A percentile compares a stretch with the other conserved stretches of the same genome.
These are phyloP conservation scores for Teratosphaeriaceae sp. DNA, from an alignment of 2,329 filamentous ascomycete genomes.

Conservation along the genomic window DNA sequence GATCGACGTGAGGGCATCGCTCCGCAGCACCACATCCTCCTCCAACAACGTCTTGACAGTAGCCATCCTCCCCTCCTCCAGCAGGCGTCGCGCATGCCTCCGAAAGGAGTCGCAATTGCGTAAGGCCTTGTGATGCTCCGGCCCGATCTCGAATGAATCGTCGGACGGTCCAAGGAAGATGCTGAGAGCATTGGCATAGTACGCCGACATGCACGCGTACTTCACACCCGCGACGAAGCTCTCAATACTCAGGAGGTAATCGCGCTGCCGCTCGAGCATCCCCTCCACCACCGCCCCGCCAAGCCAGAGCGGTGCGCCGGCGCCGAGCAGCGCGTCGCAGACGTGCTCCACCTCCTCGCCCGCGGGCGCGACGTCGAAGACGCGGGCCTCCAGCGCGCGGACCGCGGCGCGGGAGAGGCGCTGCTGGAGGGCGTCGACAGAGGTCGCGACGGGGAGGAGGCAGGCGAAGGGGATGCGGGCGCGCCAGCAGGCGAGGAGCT, in stretches of 20 bases:
- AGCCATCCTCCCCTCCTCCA: conserved; percentile 22
- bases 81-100: conserved; percentile 23
- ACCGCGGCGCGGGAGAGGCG: conserved; percentile 63
- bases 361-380: conserved; percentile 72
- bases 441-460: conserved; percentile 74
- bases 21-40: conserved; percentile 51
- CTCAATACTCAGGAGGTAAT: conserved; percentile 70
- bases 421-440: conserved; percentile 70
- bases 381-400: conserved; percentile 59
- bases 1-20: conserved; percentile 33
- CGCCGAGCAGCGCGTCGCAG: conserved; percentile 59
- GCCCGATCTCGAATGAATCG: conserved; percentile 39
- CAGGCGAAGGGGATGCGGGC: conserved; percentile 71
- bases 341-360: conserved; percentile 65
- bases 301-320: conserved; percentile 52
- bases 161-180: conserved; percentile 47
- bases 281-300: conserved; percentile 57
- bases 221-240: conserved; percentile 55
- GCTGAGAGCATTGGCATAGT: conserved; percentile 70
- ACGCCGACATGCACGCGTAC: conserved; percentile 83
- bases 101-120: conserved; percentile 65
- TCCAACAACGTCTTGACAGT: conserved; percentile 50
- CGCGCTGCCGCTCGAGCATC: conserved; percentile 64
- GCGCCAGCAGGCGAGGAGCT: conserved; percentile 63
- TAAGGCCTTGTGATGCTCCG: conserved; percentile 59